Base-by-base conservation (phyloP, 2,329 filamentous ascomycete species). In the Fusarium ramigenum region DNA sequence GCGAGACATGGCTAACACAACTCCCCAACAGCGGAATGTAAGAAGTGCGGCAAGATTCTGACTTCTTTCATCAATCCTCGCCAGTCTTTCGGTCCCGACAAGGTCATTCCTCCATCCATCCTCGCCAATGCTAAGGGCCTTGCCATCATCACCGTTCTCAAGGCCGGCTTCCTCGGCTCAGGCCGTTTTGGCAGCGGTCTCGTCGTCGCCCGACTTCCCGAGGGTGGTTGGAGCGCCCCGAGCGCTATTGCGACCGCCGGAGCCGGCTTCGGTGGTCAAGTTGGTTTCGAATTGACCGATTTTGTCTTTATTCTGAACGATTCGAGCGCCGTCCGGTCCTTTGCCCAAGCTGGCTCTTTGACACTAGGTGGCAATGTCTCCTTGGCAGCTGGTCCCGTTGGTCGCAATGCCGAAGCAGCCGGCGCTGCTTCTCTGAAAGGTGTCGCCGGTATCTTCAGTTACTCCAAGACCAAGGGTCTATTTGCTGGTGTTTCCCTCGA, bases 291-390 rank as follows among this genome's bases (percentile, higher is more conserved):
- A 83, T 83, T 97, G 70, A 96, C 94, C 66, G 94, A 96, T 82
- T 99, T 99, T 80, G 96, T 99, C 81, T 98, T 99, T 84, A 98
- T 99, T 75, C 91, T 99, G 74, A 99, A 99, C 84, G 96, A 99
- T 80, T 87, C 91, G 46, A 90, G 87, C 66, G 96, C 96, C 49
- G 96, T 99, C 75, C 94, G 94, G 82, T 95, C 96, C 14, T 98
- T 99, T 83, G 94, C 95, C 10, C 96, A 98, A 82, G 91, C 93
- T 43, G 96, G 96, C 8, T 96, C 93, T 60, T 87, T 99, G 70
- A 98, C 96, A 9, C 88, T 99, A 11, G 96, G 96, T 77, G 96
- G 96, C 74, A 99, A 99, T 80, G 96, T 98, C 40, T 97, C 94
- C 8, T 92, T 99, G 77, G 96, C 96, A 23, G 96, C 96, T 11